Conservation (phyloP, 495 filamentous ascomycete species). For the Penicillium manginii region DNA sequence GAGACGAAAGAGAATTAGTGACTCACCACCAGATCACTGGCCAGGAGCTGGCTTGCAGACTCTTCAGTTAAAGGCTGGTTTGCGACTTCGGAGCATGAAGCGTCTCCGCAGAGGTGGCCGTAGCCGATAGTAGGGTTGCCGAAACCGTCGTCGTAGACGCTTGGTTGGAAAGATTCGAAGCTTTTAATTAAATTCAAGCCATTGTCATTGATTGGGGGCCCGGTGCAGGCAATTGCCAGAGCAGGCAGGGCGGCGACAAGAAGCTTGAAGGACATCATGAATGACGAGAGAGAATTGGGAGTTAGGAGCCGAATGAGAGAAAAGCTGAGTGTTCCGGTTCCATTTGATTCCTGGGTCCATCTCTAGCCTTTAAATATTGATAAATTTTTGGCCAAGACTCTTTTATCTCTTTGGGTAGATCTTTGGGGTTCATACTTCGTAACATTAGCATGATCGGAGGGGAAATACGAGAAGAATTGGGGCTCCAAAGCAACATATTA, state of each 20-base stretch:
- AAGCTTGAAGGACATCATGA: slow-evolving; percentile 18
- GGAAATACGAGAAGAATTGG: slow-evolving; percentile 4
- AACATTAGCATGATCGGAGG: not conserved
- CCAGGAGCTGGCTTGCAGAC: slow-evolving; percentile 44
- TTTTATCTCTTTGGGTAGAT: not conserved
- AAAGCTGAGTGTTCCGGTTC: too few relatives aligned
- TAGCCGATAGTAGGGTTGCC: slow-evolving; percentile 55
- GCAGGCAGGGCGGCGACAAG: slow-evolving; percentile 17
- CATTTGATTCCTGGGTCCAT: too few relatives aligned
- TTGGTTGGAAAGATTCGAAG: slow-evolving; percentile 42
- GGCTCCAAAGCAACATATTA: too few relatives aligned
- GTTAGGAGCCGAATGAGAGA: too few relatives aligned
- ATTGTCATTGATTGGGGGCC: slow-evolving; percentile 39
- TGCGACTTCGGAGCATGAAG: slow-evolving; percentile 45
- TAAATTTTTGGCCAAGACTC: not conserved
- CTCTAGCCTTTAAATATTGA: not conserved
- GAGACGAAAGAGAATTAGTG: not conserved
- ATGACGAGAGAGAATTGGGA: too few relatives aligned
- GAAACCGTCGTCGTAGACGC: slow-evolving; percentile 42
- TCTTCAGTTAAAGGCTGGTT: slow-evolving; percentile 48
- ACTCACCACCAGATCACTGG: slow-evolving; percentile 43
- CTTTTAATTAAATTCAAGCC: slow-evolving; percentile 42
- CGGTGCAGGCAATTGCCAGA: slow-evolving; percentile 28
- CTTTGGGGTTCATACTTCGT: not conserved
- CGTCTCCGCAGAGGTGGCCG: slow-evolving; percentile 51